A percentile compares a stretch with the other conserved stretches of the same genome.
Evolutionary conservation across 2,329 filamentous ascomycete genomes (phyloP).

Genomic region (Phaeosphaeriaceae sp.): DNA sequence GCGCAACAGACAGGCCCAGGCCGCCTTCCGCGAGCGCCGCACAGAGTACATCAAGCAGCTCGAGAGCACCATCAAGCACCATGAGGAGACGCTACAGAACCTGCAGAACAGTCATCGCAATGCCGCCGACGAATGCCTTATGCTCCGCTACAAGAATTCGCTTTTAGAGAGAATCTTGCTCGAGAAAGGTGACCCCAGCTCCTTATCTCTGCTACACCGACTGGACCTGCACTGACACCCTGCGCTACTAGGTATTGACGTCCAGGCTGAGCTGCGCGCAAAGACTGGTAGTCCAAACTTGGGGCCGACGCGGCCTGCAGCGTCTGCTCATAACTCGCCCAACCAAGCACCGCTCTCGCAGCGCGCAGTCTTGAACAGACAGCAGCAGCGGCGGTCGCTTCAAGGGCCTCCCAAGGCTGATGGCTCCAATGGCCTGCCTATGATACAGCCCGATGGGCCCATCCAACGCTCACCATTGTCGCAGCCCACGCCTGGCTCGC

Average conservation of each 20-base stretch:
- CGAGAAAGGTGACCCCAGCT: slow-evolving; percentile 76
- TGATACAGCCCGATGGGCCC: slow-evolving; percentile 49
- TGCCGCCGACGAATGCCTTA: slow-evolving; percentile 94
- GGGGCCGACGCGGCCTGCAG: slow-evolving; percentile 64
- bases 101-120: slow-evolving; percentile 93
- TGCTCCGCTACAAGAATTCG: slow-evolving; percentile 99
- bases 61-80: slow-evolving; percentile 94
- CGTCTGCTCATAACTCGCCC: slow-evolving; percentile 63
- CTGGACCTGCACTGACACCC: slow-evolving; percentile 23
- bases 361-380: slow-evolving; percentile 80
- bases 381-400: slow-evolving; percentile 74
- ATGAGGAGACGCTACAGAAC: slow-evolving; percentile 92
- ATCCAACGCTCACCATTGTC: slow-evolving; percentile 72
- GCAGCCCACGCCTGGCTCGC: slow-evolving; percentile 83
- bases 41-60: slow-evolving; percentile 99
- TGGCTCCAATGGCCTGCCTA: slow-evolving; percentile 49
- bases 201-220: slow-evolving; percentile 5
- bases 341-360: slow-evolving; percentile 73
- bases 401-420: slow-evolving; percentile 79
- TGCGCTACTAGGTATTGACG: slow-evolving; percentile 78
- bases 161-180: slow-evolving; percentile 92
- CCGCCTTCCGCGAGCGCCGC: slow-evolving; percentile 92
- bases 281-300: slow-evolving; percentile 89
- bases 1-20: slow-evolving; percentile 94
- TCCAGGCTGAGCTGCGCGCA: slow-evolving; percentile 91